Conservation (phyloP, 768 basidiomycete genomes). For the Suillus brevipes region DNA sequence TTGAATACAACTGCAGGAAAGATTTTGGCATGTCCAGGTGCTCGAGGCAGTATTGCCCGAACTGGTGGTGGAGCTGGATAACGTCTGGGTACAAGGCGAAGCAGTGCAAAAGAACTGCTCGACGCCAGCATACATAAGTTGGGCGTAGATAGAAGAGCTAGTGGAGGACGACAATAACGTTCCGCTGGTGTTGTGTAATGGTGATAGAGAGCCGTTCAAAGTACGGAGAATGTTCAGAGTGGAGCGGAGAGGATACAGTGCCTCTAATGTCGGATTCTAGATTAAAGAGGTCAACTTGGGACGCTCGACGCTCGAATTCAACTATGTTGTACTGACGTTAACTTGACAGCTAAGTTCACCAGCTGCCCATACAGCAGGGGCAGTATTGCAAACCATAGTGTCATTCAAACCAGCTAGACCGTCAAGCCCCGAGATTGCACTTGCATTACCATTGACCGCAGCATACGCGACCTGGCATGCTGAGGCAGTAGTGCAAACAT, state of each 20-base stretch:
- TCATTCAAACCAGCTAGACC: conserved; percentile 46
- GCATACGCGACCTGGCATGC: conserved; percentile 70
- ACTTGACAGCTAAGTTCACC: conserved; percentile 87
- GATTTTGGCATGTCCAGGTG: conserved; percentile 69
- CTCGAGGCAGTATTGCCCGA: conserved; percentile 41
- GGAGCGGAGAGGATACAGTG: conserved; percentile 67
- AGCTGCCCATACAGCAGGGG: conserved; percentile 71
- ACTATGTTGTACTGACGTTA: conserved; percentile 49
- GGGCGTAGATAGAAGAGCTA: conserved; percentile 61
- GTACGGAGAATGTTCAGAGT: conserved; percentile 81
- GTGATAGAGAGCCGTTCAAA: conserved; percentile 66
- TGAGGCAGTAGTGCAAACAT: conserved; percentile 67
- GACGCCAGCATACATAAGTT: conserved; percentile 75
- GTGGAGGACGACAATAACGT: conserved; percentile 43
- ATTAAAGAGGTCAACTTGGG: conserved; percentile 3
- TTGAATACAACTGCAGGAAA: conserved; percentile 72
- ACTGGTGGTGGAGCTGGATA: conserved; percentile 36
- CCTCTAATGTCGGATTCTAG: conserved; percentile 84
- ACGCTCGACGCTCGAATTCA: neutral
- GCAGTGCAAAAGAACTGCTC: conserved; percentile 90
- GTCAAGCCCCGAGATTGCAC: conserved; percentile 29
- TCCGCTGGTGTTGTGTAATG: conserved; percentile 40
- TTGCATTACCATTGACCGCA: conserved; percentile 38
- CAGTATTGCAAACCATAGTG: conserved; percentile 72
- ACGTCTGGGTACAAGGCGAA: conserved; percentile 63